Evolutionary conservation across 2,329 filamentous ascomycete species (phyloP).

Genomic region (Stylonectria norvegica): DNA sequence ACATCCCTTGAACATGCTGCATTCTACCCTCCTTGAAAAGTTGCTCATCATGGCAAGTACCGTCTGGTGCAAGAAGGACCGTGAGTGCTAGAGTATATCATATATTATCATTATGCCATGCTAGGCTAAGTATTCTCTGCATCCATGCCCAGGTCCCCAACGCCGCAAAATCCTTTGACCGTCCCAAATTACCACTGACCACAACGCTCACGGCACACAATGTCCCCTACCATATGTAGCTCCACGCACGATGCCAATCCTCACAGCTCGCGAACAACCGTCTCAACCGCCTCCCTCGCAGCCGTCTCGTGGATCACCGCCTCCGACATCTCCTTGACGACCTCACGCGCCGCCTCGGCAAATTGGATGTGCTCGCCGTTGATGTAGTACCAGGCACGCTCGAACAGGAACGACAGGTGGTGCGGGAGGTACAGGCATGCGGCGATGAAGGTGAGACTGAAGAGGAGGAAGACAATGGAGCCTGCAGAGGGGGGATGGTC

Average conservation of each 20-base stretch:
- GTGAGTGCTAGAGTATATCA: no score
- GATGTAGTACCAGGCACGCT: constrained; percentile 92
- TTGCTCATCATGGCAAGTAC: no score
- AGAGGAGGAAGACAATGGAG: constrained; percentile 85
- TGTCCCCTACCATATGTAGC: neutral
- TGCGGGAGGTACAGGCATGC: constrained; percentile 90
- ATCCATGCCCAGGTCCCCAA: constrained; percentile 5
- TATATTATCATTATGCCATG: constrained; percentile 19
- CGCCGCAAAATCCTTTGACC: constrained; percentile 5
- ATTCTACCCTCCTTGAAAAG: no score
- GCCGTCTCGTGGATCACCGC: constrained; percentile 27
- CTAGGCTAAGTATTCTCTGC: constrained; percentile 5
- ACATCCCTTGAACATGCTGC: no score
- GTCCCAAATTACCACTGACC: neutral
- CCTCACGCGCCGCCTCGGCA: constrained; percentile 32
- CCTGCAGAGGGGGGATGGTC: constrained; percentile 53
- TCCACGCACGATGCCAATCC: neutral
- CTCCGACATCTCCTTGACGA: constrained; percentile 31
- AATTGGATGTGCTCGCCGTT: constrained; percentile 69
- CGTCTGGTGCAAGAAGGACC: no score
- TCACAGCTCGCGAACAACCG: constrained; percentile 35
- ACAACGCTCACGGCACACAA: neutral
- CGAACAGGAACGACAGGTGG: constrained; percentile 77
- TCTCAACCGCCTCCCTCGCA: constrained; percentile 23
- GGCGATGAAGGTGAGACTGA: constrained; percentile 81